phyloP scores from a whole-genome alignment of 2,329 filamentous ascomycete genomes.

The Tolypocladium paradoxum region DNA sequence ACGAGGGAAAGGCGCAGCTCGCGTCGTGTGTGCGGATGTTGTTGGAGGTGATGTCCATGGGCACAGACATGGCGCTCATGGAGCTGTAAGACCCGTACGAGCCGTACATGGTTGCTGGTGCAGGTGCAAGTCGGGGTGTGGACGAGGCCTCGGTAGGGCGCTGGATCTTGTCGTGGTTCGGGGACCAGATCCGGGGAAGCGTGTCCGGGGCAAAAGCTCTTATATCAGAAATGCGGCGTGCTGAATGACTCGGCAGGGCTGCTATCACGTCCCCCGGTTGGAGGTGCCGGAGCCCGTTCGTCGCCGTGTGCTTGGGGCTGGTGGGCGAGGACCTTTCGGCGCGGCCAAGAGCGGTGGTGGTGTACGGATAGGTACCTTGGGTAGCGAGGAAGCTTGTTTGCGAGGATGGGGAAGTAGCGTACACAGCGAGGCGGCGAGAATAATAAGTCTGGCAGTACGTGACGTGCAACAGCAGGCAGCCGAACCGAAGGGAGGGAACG shows the following conservation, averaged over 20 bases:
- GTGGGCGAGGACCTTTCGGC: neutral
- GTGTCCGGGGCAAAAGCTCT: neutral
- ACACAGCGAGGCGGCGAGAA: neutral
- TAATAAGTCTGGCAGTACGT: neutral
- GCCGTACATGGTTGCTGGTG: conserved; percentile 32
- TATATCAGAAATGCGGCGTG: neutral
- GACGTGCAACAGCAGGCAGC: conserved; percentile 2
- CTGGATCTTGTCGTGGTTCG: conserved; percentile 5
- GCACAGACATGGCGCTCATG: conserved; percentile 29
- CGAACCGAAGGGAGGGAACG: conserved; percentile 4
- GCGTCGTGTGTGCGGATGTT: conserved; percentile 30
- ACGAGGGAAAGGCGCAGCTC: conserved; percentile 46
- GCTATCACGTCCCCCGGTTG: conserved; percentile 4
- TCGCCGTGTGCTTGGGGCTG: neutral
- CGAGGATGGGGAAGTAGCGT: neutral
- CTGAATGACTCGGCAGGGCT: neutral
- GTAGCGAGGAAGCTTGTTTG: neutral
- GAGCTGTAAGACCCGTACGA: conserved; percentile 41
- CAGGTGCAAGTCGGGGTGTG: conserved; percentile 3
- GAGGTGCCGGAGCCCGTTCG: conserved; percentile 1
- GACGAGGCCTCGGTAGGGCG: conserved; percentile 7
- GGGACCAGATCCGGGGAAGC: neutral
- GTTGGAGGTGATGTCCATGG: conserved; percentile 35
- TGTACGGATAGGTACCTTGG: neutral
- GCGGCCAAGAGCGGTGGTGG: neutral